Evolutionary conservation across 1,139 yeast species (phyloP).

Genomic region (Candida albicans): DNA sequence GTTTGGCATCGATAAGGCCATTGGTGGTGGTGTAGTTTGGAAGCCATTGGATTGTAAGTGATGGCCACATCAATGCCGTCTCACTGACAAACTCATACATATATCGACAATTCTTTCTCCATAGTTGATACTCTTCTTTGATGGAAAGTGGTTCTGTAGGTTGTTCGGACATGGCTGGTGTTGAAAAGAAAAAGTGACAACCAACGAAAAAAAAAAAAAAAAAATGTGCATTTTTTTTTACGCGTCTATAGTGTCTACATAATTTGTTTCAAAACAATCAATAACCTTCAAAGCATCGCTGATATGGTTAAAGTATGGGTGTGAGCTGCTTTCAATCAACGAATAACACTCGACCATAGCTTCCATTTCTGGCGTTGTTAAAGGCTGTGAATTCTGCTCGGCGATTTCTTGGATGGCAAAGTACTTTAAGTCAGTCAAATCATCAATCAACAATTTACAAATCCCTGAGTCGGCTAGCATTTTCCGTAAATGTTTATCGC

Average conservation of each 20-base stretch:
- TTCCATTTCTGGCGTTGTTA: constrained; percentile 18
- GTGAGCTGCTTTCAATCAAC: constrained; percentile 27
- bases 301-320: constrained; percentile 42
- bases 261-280: constrained; percentile 33
- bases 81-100: constrained; percentile 83
- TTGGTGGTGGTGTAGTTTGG: constrained; percentile 42
- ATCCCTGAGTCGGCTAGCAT: constrained; percentile 38
- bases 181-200: neutral
- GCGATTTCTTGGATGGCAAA: constrained; percentile 23
- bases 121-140: constrained; percentile 70
- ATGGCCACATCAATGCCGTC: constrained; percentile 79
- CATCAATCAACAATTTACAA: constrained; percentile 23
- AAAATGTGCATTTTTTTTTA: constrained; percentile 1
- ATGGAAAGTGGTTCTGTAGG: constrained; percentile 25
- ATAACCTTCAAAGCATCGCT: constrained; percentile 44
- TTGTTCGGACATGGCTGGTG: constrained; percentile 4
- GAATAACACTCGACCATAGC: constrained; percentile 15
- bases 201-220: neutral
- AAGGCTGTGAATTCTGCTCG: constrained; percentile 6
- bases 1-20: constrained; percentile 41
- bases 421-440: constrained; percentile 30
- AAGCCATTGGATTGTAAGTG: constrained; percentile 74
- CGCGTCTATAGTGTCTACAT: constrained; percentile 8
- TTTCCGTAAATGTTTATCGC: constrained; percentile 31
- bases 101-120: constrained; percentile 77